phyloP scores from a whole-genome alignment of 2,329 filamentous ascomycete species.

The Purpureocillium lavendulum region DNA sequence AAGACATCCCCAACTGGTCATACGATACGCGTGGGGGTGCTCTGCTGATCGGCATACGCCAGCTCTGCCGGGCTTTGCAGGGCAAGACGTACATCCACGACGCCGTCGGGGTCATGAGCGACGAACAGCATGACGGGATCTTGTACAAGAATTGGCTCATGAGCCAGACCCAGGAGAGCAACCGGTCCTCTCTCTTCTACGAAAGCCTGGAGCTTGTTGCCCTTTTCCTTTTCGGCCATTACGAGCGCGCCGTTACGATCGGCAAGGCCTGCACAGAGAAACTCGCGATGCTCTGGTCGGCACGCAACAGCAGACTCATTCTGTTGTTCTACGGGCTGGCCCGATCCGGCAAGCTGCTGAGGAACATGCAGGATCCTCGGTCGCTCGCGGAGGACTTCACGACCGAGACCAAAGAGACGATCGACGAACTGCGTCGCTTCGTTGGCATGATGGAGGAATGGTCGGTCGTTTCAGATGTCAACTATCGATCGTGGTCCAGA shows the following conservation, averaged over 20 bases:
- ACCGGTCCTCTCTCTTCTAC: conserved; percentile 59
- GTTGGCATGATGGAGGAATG: conserved; percentile 56
- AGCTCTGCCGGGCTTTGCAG: conserved; percentile 61
- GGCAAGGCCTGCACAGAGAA: conserved; percentile 41
- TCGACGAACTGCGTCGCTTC: conserved; percentile 45
- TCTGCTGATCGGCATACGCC: conserved; percentile 56
- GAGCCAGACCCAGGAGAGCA: conserved; percentile 46
- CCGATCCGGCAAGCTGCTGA: conserved; percentile 42
- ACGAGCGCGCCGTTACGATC: conserved; percentile 48
- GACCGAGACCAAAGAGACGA: conserved; percentile 35
- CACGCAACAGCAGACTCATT: conserved; percentile 47
- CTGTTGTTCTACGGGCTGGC: conserved; percentile 54
- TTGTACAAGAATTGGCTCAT: conserved; percentile 52
- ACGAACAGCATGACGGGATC: conserved; percentile 54
- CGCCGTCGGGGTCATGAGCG: conserved; percentile 52
- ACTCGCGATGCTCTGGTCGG: conserved; percentile 47
- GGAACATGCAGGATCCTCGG: conserved; percentile 39
- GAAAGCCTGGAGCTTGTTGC: conserved; percentile 57
- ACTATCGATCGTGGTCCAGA: conserved; percentile 63
- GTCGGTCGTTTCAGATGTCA: conserved; percentile 56
- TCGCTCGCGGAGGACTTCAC: conserved; percentile 32
- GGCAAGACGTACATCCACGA: conserved; percentile 56
- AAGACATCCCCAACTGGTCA: conserved; percentile 67
- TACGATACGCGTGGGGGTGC: conserved; percentile 64
- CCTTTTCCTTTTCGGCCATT: conserved; percentile 55